Conservation (phyloP, 2,329 filamentous ascomycete species). For the Cladorrhinum sp. region DNA sequence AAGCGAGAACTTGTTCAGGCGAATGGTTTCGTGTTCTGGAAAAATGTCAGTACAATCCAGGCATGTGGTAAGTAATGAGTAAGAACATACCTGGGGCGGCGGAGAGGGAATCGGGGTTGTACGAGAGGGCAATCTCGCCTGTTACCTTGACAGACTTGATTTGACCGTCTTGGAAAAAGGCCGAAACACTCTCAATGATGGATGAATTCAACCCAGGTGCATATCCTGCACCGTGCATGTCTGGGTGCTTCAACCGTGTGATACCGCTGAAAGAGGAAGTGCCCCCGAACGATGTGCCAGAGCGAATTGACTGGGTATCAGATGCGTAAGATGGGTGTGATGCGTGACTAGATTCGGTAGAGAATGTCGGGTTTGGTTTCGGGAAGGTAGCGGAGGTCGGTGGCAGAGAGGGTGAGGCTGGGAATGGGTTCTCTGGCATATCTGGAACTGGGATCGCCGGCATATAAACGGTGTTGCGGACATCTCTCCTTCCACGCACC, state of each 20-base stretch:
- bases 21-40: slow-evolving; percentile 62
- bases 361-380: slow-evolving; percentile 51
- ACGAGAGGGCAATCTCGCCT: slow-evolving; percentile 86
- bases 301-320: slow-evolving; percentile 89
- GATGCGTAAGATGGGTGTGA: slow-evolving; percentile 68
- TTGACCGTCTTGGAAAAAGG: slow-evolving; percentile 71
- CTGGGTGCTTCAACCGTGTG: slow-evolving; percentile 72
- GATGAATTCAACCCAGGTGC: slow-evolving; percentile 81
- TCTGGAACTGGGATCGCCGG: slow-evolving; percentile 44
- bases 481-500: slow-evolving; percentile 82
- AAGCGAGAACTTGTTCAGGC: slow-evolving; percentile 82
- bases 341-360: slow-evolving; percentile 60
- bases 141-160: slow-evolving; percentile 71
- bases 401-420: slow-evolving; percentile 38
- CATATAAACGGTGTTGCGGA: slow-evolving; percentile 85
- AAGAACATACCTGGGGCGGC: slow-evolving; percentile 46
- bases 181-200: slow-evolving; percentile 87
- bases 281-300: slow-evolving; percentile 70
- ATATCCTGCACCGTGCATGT: slow-evolving; percentile 71
- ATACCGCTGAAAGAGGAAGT: slow-evolving; percentile 42
- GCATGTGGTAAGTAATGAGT: neutral
- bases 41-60: slow-evolving; percentile 23
- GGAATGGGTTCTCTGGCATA: slow-evolving; percentile 34
- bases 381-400: slow-evolving; percentile 33
- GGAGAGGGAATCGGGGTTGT: slow-evolving; percentile 58